Evolutionary conservation across 129 eudicot genomes (phyloP), one percentile per base, ranked within the genome.

Genomic region (Chrysanthemum makinoi): DNA sequence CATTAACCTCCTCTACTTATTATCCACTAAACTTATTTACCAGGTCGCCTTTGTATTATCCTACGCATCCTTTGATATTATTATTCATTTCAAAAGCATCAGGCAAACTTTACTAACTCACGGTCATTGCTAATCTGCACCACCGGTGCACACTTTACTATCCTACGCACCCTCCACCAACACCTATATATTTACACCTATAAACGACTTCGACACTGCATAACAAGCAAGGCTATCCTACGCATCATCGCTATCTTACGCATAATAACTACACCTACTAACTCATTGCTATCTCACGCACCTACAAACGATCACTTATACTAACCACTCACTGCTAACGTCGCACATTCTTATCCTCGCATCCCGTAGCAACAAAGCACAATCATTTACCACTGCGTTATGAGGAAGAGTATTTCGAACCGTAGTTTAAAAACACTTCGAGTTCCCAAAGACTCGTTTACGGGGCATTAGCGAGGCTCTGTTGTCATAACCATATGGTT

Each of bases 341-440:
- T 57, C 68, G 86, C 90, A 24, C 47, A 13, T 1, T 20, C 46
- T 5, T 46, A 20, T 8, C 39, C 18, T 7, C 72, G 60, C 60
- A 6, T 85, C 86, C 2, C 68, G 90, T 49, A 80, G 35, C 35
- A 30, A 30, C 35, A 26, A n/a, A n/a, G 30, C 30, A 2, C 30
- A 1, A 26, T n/a, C n/a, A n/a, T n/a, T n/a, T n/a, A n/a, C n/a
- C 2, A 26, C 2, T 26, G 2, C 2, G 65, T 59, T 26, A 77
- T 63, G 76, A 53, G 51, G 69, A 77, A 53, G 71, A 72, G 65
- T 55, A 76, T 30, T 30, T 30, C 73, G 24, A 62, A 80, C 19
- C 87, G 95, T 2, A 72, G 84, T n/a, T 86, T 89, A 16, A 87
- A 73, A 70, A 78, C 89, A 63, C 89, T 94, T 61, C 96, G n/a